Conservation (phyloP, 1,139 yeast genomes). For the Taphrina communis region DNA sequence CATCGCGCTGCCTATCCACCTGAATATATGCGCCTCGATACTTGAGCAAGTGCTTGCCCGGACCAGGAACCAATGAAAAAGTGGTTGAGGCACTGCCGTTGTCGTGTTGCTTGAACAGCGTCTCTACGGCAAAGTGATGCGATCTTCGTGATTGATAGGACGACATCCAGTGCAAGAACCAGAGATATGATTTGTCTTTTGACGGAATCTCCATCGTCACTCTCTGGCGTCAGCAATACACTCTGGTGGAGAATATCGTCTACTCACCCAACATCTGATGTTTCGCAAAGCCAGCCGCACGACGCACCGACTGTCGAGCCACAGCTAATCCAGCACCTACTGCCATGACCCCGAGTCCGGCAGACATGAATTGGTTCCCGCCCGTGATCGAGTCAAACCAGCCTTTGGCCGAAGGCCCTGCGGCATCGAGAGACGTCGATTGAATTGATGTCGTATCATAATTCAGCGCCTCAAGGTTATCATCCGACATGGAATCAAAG, state of each 20-base stretch:
- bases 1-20: slow-evolving; percentile 87
- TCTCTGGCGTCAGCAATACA: slow-evolving; percentile 4
- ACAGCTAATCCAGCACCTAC: slow-evolving; percentile 86
- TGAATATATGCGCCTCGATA: slow-evolving; percentile 89
- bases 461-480: not conserved
- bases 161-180: slow-evolving; percentile 98
- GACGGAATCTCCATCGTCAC: slow-evolving; percentile 90
- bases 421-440: slow-evolving; percentile 35
- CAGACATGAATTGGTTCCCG: slow-evolving; percentile 39
- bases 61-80: slow-evolving; percentile 95
- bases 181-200: slow-evolving; percentile 87
- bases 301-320: slow-evolving; percentile 70
- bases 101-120: slow-evolving; percentile 84
- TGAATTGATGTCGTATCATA: not conserved
- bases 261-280: slow-evolving; percentile 72
- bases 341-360: slow-evolving; percentile 73
- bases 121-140: slow-evolving; percentile 88
- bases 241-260: no score
- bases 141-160: slow-evolving; percentile 52
- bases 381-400: slow-evolving; percentile 37
- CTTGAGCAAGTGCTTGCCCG: slow-evolving; percentile 86
- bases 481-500: not conserved
- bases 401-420: slow-evolving; percentile 41
- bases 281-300: slow-evolving; percentile 70
- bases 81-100: slow-evolving; percentile 89